These are phyloP conservation scores for Jimgerdemannia lactiflua DNA, from an alignment of 192 early-diverging fungal species.

Conservation along the genomic window DNA sequence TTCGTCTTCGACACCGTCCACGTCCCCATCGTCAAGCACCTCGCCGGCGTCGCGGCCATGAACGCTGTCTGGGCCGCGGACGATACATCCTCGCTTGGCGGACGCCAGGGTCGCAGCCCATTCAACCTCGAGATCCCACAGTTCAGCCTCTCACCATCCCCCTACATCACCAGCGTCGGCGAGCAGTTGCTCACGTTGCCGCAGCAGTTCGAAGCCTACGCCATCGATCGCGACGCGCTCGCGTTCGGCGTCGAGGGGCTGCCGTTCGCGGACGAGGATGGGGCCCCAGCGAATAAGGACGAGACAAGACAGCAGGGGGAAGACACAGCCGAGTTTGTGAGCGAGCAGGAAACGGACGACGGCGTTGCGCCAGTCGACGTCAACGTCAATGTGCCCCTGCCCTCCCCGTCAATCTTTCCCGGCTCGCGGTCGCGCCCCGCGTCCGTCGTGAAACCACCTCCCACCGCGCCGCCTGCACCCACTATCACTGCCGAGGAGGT, in stretches of 20 bases:
- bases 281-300: not conserved
- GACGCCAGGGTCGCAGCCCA: no score
- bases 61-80: constrained; percentile 7
- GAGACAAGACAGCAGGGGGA: not conserved
- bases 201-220: constrained; percentile 64
- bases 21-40: constrained; percentile 8
- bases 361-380: not conserved
- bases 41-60: constrained; percentile 7
- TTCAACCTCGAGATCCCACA: constrained; percentile 4
- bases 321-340: constrained; percentile 12
- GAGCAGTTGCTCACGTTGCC: constrained; percentile 67
- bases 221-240: constrained; percentile 45
- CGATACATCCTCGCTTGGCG: constrained; percentile 2
- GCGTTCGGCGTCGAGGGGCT: constrained; percentile 40
- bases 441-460: not conserved
- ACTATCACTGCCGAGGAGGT: constrained; percentile 38
- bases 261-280: constrained; percentile 34
- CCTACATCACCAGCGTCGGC: constrained; percentile 66
- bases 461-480: not conserved
- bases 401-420: no score
- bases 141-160: constrained; percentile 64
- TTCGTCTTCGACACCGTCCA: constrained; percentile 19
- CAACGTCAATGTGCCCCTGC: no score
- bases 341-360: constrained; percentile 31
- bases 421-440: not conserved